Percentiles rank a stretch among this genome's conserved stretches.
Conservation (phyloP, 139 green algal species). For the Haematococcus lacustris region DNA sequence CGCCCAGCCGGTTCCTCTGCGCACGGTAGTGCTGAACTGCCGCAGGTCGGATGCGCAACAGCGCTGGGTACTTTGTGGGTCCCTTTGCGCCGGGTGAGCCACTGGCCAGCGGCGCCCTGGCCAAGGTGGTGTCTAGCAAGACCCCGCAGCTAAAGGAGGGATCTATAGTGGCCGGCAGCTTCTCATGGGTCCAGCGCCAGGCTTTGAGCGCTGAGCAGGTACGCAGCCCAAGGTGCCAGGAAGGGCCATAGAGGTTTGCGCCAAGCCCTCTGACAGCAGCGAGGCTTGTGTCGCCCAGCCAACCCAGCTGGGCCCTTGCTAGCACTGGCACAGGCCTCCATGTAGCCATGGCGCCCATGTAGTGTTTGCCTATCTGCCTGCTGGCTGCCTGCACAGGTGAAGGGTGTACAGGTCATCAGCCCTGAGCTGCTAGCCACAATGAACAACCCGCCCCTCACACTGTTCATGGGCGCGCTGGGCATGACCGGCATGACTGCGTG, state of each 20-base stretch:
- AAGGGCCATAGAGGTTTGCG: too few species aligned
- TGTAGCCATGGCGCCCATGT: too few species aligned
- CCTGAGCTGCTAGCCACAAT: background rate
- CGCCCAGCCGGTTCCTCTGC: too few species aligned
- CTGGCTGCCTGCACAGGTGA: too few species aligned
- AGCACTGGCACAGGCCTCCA: too few species aligned
- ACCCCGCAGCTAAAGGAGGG: too few species aligned
- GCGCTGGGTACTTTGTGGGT: background rate
- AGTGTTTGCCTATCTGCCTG: too few species aligned
- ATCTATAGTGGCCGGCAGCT: background rate
- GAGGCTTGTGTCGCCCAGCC: too few species aligned
- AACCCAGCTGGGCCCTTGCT: too few species aligned
- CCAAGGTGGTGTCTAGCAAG: background rate
- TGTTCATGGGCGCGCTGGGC: background rate
- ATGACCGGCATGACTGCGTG: slow-evolving; percentile 8
- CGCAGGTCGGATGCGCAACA: background rate
- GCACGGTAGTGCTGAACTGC: too few species aligned
- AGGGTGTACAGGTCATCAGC: too few species aligned
- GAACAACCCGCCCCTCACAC: background rate
- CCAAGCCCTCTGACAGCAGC: too few species aligned
- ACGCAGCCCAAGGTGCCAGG: background rate
- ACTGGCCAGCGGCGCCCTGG: background rate
- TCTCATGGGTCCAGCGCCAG: background rate
- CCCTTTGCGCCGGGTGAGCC: background rate
- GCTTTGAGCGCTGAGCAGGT: background rate